phyloP scores from a whole-genome alignment of 2,329 filamentous ascomycete genomes.

The Paraphoma chrysanthemicola region DNA sequence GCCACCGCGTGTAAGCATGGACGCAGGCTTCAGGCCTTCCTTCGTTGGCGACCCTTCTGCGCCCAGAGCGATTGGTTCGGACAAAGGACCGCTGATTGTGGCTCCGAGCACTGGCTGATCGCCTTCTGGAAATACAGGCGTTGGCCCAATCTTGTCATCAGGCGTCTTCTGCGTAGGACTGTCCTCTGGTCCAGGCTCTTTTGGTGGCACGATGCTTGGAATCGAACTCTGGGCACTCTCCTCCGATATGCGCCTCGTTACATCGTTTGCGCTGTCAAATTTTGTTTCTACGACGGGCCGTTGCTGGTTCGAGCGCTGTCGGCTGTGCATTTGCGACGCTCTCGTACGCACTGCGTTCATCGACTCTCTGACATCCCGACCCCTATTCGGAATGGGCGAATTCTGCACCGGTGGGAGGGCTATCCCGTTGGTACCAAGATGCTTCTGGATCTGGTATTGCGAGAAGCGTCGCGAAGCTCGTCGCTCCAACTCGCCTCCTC shows the following conservation, averaged over 20 bases:
- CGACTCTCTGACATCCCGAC: slow-evolving; percentile 83
- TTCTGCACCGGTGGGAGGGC: slow-evolving; percentile 81
- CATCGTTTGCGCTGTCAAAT: slow-evolving; percentile 60
- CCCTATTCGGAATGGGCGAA: slow-evolving; percentile 83
- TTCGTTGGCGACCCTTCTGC: slow-evolving; percentile 29
- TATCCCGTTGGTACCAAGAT: slow-evolving; percentile 84
- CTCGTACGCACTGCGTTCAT: slow-evolving; percentile 73
- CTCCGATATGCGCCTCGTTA: slow-evolving; percentile 66
- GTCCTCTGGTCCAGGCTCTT: slow-evolving; percentile 36
- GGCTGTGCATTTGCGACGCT: slow-evolving; percentile 61
- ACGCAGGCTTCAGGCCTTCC: slow-evolving; percentile 22
- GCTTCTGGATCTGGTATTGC: slow-evolving; percentile 95
- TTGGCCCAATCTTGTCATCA: slow-evolving; percentile 66
- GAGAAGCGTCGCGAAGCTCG: slow-evolving; percentile 93
- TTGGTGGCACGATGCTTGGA: slow-evolving; percentile 44
- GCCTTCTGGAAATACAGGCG: slow-evolving; percentile 45
- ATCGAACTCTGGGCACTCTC: slow-evolving; percentile 56
- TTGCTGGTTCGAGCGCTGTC: slow-evolving; percentile 58
- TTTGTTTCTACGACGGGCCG: slow-evolving; percentile 64
- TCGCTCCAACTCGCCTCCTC: slow-evolving; percentile 89
- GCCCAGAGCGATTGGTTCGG: slow-evolving; percentile 38
- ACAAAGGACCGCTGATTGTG: slow-evolving; percentile 45
- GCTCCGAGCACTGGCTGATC: slow-evolving; percentile 40
- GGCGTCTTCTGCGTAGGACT: slow-evolving; percentile 61
- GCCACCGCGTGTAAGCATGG: slow-evolving; percentile 33